phyloP scores from a whole-genome alignment of 2,329 filamentous ascomycete species.

The Fusarium sulawesiense region DNA sequence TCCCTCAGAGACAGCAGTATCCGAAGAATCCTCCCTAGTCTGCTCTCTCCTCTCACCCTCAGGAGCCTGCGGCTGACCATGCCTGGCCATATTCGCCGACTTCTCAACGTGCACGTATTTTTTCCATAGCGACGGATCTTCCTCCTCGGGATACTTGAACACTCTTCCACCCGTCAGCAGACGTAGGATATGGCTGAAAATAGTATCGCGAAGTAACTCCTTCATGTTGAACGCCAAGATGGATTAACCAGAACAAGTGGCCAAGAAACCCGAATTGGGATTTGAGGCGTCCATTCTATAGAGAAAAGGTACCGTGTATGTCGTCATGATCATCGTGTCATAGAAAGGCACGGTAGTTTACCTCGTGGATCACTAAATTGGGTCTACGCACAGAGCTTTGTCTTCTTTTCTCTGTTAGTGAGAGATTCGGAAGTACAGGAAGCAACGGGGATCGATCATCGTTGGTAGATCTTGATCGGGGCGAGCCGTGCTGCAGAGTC shows the following conservation, averaged over 20 bases:
- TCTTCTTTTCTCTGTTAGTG: neutral
- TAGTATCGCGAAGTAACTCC: slow-evolving; percentile 3
- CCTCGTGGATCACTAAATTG: neutral
- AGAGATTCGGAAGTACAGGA: neutral
- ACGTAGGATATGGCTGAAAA: slow-evolving; percentile 8
- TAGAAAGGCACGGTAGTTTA: neutral
- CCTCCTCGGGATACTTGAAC: slow-evolving; percentile 13
- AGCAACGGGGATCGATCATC: slow-evolving; percentile 1
- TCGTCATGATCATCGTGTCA: slow-evolving; percentile 16
- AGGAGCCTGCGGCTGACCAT: neutral
- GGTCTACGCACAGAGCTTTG: neutral
- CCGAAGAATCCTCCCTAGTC: neutral
- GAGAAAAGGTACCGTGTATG: neutral
- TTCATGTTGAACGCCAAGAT: neutral
- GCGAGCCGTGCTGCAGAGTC: neutral
- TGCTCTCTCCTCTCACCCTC: neutral
- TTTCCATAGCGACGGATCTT: slow-evolving; percentile 13
- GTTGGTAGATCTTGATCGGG: slow-evolving; percentile 3
- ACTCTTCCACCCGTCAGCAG: neutral
- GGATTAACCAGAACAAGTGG: neutral
- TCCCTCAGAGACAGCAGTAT: neutral
- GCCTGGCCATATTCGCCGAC: slow-evolving; percentile 7
- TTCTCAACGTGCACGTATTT: slow-evolving; percentile 8
- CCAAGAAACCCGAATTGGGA: neutral
- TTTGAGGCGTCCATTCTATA: neutral